phyloP scores from a whole-genome alignment of 495 filamentous ascomycete species.

The Aspergillus heteromorphus region DNA sequence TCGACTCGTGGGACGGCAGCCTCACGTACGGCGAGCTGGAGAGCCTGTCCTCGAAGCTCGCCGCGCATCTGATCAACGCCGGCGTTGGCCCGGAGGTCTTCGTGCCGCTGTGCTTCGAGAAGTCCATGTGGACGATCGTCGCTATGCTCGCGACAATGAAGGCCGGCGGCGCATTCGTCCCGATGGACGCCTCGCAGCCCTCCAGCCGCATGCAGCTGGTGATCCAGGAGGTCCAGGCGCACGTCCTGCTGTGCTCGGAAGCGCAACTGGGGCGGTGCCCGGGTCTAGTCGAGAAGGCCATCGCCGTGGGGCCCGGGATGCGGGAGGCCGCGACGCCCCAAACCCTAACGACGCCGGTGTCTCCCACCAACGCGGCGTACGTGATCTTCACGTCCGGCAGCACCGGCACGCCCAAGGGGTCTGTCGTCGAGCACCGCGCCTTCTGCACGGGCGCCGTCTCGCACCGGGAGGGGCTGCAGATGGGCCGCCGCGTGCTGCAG shows the following conservation, averaged over 20 bases:
- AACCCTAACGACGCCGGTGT: background rate
- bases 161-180: slow-evolving; percentile 46
- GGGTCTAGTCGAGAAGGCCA: background rate
- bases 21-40: slow-evolving; percentile 28
- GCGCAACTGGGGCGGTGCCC: background rate
- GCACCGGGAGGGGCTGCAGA: background rate
- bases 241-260: slow-evolving; percentile 38
- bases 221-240: slow-evolving; percentile 37
- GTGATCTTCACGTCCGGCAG: slow-evolving; percentile 38
- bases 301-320: background rate
- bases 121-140: slow-evolving; percentile 37
- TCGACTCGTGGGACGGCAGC: slow-evolving; percentile 20
- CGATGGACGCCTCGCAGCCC: slow-evolving; percentile 44
- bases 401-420: slow-evolving; percentile 39
- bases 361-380: slow-evolving; percentile 9
- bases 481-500: slow-evolving; percentile 14
- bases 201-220: slow-evolving; percentile 22
- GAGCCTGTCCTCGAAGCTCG: slow-evolving; percentile 21
- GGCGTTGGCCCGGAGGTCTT: slow-evolving; percentile 30
- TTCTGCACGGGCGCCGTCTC: slow-evolving; percentile 1
- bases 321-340: slow-evolving; percentile 8
- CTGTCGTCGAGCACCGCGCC: slow-evolving; percentile 32
- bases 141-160: slow-evolving; percentile 35
- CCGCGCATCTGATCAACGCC: slow-evolving; percentile 24
- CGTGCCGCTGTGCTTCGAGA: slow-evolving; percentile 45